A percentile compares a stretch with the other conserved stretches of the same genome.
Conservation (phyloP, 371 early-diverging fungal genomes). For the Saksenaea vasiformis region DNA sequence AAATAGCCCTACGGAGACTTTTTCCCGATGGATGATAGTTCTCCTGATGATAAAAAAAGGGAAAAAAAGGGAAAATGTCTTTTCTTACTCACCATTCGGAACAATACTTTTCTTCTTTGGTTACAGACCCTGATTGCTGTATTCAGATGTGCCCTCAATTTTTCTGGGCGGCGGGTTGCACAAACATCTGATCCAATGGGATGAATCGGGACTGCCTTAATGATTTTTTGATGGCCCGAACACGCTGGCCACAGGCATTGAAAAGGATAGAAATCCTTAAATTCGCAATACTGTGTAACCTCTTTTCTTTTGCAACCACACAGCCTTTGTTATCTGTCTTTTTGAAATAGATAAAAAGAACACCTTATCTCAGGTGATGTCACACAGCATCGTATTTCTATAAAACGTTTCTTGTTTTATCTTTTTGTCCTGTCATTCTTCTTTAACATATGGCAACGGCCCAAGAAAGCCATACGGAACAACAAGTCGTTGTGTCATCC, state of each 20-base stretch:
- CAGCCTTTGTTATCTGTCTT: neutral
- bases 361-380: conserved; percentile 3
- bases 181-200: neutral
- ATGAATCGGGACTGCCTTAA: neutral
- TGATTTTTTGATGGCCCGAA: neutral
- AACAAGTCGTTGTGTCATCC: neutral
- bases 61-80: too few species aligned
- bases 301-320: neutral
- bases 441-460: neutral
- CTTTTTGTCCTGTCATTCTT: neutral
- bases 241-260: neutral
- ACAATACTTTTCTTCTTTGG: neutral
- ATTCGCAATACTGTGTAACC: neutral
- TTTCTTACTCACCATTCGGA: neutral
- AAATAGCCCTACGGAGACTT: too few species aligned
- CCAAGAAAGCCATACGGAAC: neutral
- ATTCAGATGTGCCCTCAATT: neutral
- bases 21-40: neutral
- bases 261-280: neutral
- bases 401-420: neutral
- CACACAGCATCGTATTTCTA: neutral
- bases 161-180: neutral
- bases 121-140: neutral
- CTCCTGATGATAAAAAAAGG: neutral
- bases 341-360: conserved; percentile 2